phyloP scores from a whole-genome alignment of 805 yeast species.

The Schwanniomyces sp. region DNA sequence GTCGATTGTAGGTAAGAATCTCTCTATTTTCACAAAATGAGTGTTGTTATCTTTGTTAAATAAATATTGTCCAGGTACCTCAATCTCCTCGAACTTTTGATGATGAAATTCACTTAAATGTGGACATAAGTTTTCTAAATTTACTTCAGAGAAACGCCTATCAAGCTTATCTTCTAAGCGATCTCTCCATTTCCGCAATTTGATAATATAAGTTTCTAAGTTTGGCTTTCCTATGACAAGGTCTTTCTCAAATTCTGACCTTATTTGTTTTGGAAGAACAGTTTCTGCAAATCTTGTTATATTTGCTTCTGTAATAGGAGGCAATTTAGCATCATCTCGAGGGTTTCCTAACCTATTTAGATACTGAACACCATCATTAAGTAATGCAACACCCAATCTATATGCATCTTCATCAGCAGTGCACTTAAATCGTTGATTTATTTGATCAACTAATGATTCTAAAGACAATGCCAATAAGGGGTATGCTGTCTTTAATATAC shows the following conservation, averaged over 20 bases:
- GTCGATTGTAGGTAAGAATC: slow-evolving; percentile 87
- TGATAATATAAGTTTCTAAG: slow-evolving; percentile 79
- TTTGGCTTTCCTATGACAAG: slow-evolving; percentile 85
- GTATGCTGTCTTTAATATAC: slow-evolving; percentile 92
- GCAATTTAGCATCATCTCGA: slow-evolving; percentile 81
- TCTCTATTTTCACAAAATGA: slow-evolving; percentile 91
- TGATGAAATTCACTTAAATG: slow-evolving; percentile 97
- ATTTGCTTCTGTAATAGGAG: slow-evolving; percentile 88
- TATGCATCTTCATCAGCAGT: slow-evolving; percentile 96
- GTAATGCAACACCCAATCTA: slow-evolving; percentile 84
- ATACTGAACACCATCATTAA: slow-evolving; percentile 91
- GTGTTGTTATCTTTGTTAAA: slow-evolving; percentile 82
- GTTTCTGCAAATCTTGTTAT: slow-evolving; percentile 89
- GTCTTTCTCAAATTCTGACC: slow-evolving; percentile 89
- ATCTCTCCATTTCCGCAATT: slow-evolving; percentile 89
- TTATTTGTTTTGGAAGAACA: slow-evolving; percentile 82
- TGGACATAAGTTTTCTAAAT: slow-evolving; percentile 88
- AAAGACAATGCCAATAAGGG: slow-evolving; percentile 89
- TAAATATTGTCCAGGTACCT: slow-evolving; percentile 94
- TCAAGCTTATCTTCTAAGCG: slow-evolving; percentile 90
- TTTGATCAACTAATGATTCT: slow-evolving; percentile 94
- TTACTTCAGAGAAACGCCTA: slow-evolving; percentile 73
- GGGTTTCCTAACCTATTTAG: slow-evolving; percentile 85
- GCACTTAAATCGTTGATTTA: slow-evolving; percentile 88
- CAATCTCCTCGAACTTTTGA: slow-evolving; percentile 96